These are phyloP conservation scores for Colletotrichum sidae DNA, from an alignment of 2,329 filamentous ascomycete genomes.

Conservation along the genomic window DNA sequence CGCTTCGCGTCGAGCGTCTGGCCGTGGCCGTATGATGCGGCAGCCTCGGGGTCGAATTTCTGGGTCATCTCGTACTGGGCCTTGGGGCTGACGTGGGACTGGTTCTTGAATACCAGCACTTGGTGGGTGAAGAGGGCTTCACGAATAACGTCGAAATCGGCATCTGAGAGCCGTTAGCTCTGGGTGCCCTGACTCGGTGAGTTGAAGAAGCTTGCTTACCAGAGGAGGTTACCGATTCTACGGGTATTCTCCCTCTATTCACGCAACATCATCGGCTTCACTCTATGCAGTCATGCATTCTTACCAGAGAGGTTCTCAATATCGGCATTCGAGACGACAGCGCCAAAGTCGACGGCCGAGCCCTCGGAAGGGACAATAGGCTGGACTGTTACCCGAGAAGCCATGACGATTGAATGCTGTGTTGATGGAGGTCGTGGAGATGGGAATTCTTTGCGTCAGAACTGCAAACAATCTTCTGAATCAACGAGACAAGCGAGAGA, in stretches of 20 bases:
- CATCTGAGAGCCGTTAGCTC: conserved; percentile 56
- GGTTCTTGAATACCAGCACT: conserved; percentile 78
- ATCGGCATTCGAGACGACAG: conserved; percentile 67
- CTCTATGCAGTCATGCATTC: conserved; percentile 41
- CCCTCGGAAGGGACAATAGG: conserved; percentile 51
- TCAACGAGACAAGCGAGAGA: neutral
- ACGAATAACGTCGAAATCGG: conserved; percentile 72
- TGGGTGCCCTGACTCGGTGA: neutral
- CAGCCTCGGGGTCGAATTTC: conserved; percentile 75
- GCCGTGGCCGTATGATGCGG: conserved; percentile 78
- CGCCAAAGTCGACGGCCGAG: conserved; percentile 69
- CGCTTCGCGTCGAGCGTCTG: conserved; percentile 75
- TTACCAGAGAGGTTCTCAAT: conserved; percentile 73
- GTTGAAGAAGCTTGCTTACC: conserved; percentile 51
- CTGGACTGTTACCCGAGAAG: conserved; percentile 43
- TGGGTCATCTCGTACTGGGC: conserved; percentile 81
- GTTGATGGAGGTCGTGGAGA: neutral
- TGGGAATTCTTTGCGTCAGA: neutral
- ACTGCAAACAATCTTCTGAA: neutral
- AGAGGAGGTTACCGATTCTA: conserved; percentile 70
- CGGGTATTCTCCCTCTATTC: conserved; percentile 63
- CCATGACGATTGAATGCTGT: neutral
- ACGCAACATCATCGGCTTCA: conserved; percentile 22
- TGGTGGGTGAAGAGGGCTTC: conserved; percentile 76
- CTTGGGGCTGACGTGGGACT: conserved; percentile 71